A percentile compares a stretch with the other conserved stretches of the same genome.
phyloP scores from a whole-genome alignment of 2,329 filamentous ascomycete genomes.

The Aureobasidium mangrovei region DNA sequence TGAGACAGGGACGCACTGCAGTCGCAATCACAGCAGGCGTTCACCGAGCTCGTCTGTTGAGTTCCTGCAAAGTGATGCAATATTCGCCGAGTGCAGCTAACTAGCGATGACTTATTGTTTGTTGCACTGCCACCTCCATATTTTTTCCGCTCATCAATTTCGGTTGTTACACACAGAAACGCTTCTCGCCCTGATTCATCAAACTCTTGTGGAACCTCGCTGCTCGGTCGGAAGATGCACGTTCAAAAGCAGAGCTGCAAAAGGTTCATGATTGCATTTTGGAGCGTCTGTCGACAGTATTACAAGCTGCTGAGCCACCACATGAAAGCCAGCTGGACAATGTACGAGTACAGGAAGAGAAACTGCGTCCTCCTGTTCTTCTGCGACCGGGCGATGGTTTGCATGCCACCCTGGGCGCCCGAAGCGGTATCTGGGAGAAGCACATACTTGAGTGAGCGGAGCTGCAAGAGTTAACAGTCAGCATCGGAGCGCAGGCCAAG shows the following conservation, averaged over 20 bases:
- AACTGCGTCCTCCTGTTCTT: slow-evolving; percentile 84
- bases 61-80: background rate
- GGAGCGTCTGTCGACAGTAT: background rate
- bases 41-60: background rate
- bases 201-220: background rate
- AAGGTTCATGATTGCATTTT: too few relatives aligned
- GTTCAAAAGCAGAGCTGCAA: background rate
- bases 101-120: slow-evolving; percentile 1
- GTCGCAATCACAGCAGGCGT: background rate
- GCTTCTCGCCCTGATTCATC: background rate
- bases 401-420: slow-evolving; percentile 39
- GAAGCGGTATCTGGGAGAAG: slow-evolving; percentile 67
- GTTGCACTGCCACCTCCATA: slow-evolving; percentile 3
- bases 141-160: background rate
- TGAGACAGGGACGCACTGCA: background rate
- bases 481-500: background rate
- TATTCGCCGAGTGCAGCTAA: background rate
- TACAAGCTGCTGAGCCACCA: slow-evolving; percentile 57
- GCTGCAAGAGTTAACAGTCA: slow-evolving; percentile 40
- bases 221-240: background rate
- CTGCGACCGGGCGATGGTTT: slow-evolving; percentile 70
- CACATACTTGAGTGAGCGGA: slow-evolving; percentile 92
- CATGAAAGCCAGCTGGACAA: slow-evolving; percentile 93
- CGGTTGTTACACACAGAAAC: background rate
- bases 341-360: slow-evolving; percentile 86